phyloP scores from a whole-genome alignment of 164 flowering plant genomes.

The Stephania cephalantha region DNA sequence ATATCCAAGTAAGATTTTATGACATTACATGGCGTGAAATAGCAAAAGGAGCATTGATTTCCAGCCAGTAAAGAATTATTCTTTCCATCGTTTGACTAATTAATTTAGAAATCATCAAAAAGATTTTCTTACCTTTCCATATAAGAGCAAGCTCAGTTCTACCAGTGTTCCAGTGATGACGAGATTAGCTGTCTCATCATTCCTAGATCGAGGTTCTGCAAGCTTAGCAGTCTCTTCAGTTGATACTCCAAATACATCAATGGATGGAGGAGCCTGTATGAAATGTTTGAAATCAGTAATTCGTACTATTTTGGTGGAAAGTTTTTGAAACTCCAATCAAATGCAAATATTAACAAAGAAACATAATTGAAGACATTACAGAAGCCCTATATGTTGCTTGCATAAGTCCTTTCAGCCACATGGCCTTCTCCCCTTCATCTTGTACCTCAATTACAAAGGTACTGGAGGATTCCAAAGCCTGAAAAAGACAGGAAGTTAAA shows the following conservation, averaged over 20 bases:
- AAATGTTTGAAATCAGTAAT: constrained; percentile 7
- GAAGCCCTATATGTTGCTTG: constrained; percentile 91
- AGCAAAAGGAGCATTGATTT: too few relatives aligned
- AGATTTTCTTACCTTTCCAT: constrained; percentile 65
- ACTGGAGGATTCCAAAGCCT: constrained; percentile 92
- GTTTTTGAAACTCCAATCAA: not conserved
- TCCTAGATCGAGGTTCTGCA: constrained; percentile 27
- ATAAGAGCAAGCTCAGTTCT: constrained; percentile 65
- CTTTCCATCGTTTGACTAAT: not conserved
- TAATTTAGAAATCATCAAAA: not conserved
- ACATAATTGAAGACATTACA: constrained; percentile 31
- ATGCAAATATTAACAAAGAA: not conserved
- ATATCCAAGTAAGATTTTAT: not conserved
- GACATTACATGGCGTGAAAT: too few relatives aligned
- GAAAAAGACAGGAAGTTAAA: constrained; percentile 8
- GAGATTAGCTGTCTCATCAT: constrained; percentile 61
- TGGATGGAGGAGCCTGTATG: constrained; percentile 63
- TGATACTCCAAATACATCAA: constrained; percentile 47
- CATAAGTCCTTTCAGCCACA: constrained; percentile 75
- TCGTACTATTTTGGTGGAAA: constrained; percentile 1
- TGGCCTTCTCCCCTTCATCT: constrained; percentile 58
- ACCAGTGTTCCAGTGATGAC: constrained; percentile 74
- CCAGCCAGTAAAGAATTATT: too few relatives aligned
- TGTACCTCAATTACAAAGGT: constrained; percentile 72
- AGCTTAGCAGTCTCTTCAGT: constrained; percentile 24